A percentile compares a stretch with the other conserved stretches of the same genome.
Evolutionary conservation across 2,329 filamentous ascomycete genomes (phyloP).

Genomic region (Ilyonectria mors-panacis): DNA sequence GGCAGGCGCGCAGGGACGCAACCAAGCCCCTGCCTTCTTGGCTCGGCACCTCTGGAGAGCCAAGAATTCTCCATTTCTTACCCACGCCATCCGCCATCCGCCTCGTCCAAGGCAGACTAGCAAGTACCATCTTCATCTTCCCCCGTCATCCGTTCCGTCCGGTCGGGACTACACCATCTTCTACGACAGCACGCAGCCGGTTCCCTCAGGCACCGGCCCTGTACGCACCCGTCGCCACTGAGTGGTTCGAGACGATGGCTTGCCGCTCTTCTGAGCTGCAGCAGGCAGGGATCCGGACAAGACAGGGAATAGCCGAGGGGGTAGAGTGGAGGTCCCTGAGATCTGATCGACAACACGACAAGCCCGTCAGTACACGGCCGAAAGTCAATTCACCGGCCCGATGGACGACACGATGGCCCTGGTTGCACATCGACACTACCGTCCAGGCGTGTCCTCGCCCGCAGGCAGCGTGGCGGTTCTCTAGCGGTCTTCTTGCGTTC

Average conservation of each 20-base stretch:
- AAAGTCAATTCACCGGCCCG: slow-evolving; percentile 45
- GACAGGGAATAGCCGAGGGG: slow-evolving; percentile 43
- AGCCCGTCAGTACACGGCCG: slow-evolving; percentile 33
- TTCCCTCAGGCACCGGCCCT: neutral
- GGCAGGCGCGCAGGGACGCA: neutral
- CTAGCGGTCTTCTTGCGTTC: slow-evolving; percentile 29
- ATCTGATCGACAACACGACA: slow-evolving; percentile 50
- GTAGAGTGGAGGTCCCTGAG: slow-evolving; percentile 48
- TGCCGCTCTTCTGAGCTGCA: slow-evolving; percentile 25
- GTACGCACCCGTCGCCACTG: slow-evolving; percentile 42
- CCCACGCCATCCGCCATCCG: neutral
- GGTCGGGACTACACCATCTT: slow-evolving; percentile 22
- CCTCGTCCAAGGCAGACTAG: slow-evolving; percentile 8
- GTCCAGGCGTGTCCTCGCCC: neutral
- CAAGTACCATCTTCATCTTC: slow-evolving; percentile 7
- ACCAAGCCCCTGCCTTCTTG: neutral
- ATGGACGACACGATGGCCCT: slow-evolving; percentile 18
- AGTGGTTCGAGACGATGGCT: slow-evolving; percentile 32
- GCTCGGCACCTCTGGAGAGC: neutral
- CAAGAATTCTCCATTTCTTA: neutral
- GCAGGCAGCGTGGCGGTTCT: slow-evolving; percentile 33
- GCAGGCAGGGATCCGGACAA: slow-evolving; percentile 40
- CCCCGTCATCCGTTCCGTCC: slow-evolving; percentile 21
- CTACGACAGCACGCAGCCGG: neutral
- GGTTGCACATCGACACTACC: slow-evolving; percentile 7